Base-by-base conservation (phyloP, 768 basidiomycete species). In the Tylopilus balloui region DNA sequence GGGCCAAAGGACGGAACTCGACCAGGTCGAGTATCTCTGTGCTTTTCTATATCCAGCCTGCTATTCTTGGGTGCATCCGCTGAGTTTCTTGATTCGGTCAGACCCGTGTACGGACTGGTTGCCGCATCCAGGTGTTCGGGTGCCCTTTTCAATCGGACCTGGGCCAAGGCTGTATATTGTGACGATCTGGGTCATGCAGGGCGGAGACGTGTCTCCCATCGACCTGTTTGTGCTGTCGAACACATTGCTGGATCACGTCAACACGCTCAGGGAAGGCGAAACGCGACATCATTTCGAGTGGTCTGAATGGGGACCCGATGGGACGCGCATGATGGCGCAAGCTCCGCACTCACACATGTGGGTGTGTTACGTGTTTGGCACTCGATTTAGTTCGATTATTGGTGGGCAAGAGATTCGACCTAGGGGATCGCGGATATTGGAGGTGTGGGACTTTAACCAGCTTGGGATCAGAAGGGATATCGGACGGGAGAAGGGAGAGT, bases 281-380 rank as follows among this genome's bases (percentile, higher is more conserved):
- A 48, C 40, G 8, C 45, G 53, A 15, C 60, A 51, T 28, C 50
- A 61, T n/a, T 56, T 75, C 51, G 50, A 59, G 28, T 84, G 81
- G 81, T 53, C 68, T 2, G 66, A 68, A 21, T 84, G 81, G 81
- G 81, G 79, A 13, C 74, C 76, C 7, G 43, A 32, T 10, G 72
- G 70, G 4, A 75, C 76, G 9, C 75, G 79, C 23, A 60, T 81
- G 55, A 55, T 77, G 29, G 49, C 48, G 25, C 63, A 64, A 7
- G 62, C 64, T 31, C 71, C 64, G 19, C 68, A 64, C 29, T 74
- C 75, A 12, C 53, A 60, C 21, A 61, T 70, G n/a, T 83, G 81
- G 80, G 78, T 79, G 8, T 83, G 81, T 65, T 79, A 79, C 54
- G 73, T 81, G 17, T 73, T 71, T 55, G 81, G 80, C 19, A 70